These are phyloP conservation scores for Aureobasidium lini DNA, from an alignment of 2,329 filamentous ascomycete species.

Conservation along the genomic window DNA sequence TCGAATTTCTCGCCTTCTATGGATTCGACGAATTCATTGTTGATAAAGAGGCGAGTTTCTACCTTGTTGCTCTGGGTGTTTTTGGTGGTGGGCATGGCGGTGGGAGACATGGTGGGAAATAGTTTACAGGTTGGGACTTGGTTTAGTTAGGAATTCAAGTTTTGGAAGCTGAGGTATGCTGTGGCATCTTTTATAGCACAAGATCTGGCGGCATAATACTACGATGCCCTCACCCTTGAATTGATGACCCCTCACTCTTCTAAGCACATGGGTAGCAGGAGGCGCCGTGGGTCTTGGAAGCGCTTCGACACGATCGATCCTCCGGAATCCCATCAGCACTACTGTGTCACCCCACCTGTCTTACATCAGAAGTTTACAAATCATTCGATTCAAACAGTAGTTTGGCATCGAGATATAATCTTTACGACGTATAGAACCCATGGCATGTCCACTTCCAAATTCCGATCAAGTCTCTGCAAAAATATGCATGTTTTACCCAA, in stretches of 20 bases:
- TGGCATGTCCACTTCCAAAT: background rate
- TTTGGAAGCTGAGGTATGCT: background rate
- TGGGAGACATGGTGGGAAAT: background rate
- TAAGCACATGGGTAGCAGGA: no score
- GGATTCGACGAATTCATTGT: constrained; percentile 11
- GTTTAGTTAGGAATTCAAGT: no score
- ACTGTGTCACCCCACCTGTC: no score
- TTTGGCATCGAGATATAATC: background rate
- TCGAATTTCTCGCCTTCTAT: constrained; percentile 35
- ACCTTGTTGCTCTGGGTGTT: background rate
- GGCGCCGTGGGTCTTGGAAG: no score
- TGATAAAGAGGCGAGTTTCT: constrained; percentile 13
- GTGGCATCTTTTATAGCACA: no score
- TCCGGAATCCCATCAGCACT: no score
- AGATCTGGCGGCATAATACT: no score
- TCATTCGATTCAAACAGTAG: background rate
- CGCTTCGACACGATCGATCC: no score
- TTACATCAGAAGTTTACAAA: no score
- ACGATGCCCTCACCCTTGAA: no score
- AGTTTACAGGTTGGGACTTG: background rate
- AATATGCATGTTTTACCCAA: background rate
- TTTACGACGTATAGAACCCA: background rate
- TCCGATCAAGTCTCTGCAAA: background rate
- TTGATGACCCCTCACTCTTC: no score
- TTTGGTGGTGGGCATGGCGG: background rate